These are phyloP conservation scores for Entomophthora muscae DNA, from an alignment of 371 early-diverging fungal species.

Conservation along the genomic window DNA sequence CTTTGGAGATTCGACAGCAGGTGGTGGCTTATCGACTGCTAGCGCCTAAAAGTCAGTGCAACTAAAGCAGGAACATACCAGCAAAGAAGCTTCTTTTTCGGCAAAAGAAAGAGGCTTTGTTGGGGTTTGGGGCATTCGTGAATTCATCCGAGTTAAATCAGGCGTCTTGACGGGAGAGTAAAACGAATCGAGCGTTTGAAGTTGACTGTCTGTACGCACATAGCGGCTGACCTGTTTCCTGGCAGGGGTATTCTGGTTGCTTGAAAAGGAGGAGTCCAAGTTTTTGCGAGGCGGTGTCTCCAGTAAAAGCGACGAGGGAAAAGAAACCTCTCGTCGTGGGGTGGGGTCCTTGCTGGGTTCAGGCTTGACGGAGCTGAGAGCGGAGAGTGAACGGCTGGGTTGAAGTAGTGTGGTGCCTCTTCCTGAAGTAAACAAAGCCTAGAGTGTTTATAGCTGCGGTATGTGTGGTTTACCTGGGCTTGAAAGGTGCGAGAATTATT, in stretches of 20 bases:
- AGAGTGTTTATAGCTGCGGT: too few species aligned
- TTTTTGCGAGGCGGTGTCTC: too few species aligned
- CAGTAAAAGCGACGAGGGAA: too few species aligned
- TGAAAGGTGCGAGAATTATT: slow-evolving; percentile 31
- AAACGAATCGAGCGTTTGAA: slow-evolving; percentile 46
- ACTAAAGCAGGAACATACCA: background rate
- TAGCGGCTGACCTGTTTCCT: slow-evolving; percentile 29
- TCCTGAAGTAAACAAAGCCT: too few species aligned
- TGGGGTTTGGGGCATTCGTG: background rate
- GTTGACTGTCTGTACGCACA: slow-evolving; percentile 61
- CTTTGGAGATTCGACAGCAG: slow-evolving; percentile 6
- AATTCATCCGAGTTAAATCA: background rate
- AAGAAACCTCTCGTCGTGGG: background rate
- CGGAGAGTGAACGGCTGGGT: too few species aligned
- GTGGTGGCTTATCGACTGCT: too few species aligned
- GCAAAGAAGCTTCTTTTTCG: background rate
- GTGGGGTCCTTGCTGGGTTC: background rate
- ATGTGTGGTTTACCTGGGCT: slow-evolving; percentile 19
- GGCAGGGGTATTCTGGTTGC: too few species aligned
- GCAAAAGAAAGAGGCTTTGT: background rate
- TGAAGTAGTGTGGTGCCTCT: too few species aligned
- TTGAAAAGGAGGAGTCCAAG: too few species aligned
- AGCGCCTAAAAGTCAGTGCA: too few species aligned
- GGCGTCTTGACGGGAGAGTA: slow-evolving; percentile 9
- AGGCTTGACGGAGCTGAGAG: background rate